Conservation (phyloP, 108 stramenopile genomes). For the Cyclotella atomus region DNA sequence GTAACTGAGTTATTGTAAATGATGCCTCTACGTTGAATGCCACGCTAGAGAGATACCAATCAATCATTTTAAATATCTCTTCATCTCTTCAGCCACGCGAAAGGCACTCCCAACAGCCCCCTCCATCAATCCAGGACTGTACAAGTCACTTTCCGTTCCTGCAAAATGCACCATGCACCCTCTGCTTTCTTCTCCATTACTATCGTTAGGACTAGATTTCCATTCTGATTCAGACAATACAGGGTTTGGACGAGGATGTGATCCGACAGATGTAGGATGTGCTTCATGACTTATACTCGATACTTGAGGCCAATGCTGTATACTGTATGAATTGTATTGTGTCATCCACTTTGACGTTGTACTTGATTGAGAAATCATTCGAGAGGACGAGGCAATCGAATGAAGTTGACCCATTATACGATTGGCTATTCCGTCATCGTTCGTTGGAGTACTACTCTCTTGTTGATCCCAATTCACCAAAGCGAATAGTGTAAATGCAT, state of each 20-base stretch:
- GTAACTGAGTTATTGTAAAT: no score
- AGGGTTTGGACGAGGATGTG: constrained; percentile 53
- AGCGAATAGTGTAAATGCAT: constrained; percentile 57
- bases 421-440: constrained; percentile 26
- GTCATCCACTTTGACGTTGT: constrained; percentile 1
- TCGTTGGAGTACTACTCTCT: no score
- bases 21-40: neutral
- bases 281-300: constrained; percentile 53
- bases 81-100: constrained; percentile 42
- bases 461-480: constrained; percentile 20
- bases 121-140: constrained; percentile 73
- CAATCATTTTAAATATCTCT: neutral
- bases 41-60: neutral
- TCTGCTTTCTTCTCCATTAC: neutral
- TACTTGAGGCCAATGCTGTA: constrained; percentile 57
- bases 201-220: no score
- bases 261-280: constrained; percentile 40
- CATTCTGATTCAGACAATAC: constrained; percentile 54
- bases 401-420: constrained; percentile 16
- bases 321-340: neutral
- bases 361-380: neutral
- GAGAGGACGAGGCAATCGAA: constrained; percentile 38
- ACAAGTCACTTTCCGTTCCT: constrained; percentile 59
- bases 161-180: constrained; percentile 56
- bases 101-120: constrained; percentile 61